Conservation (phyloP, 106 monocot species). For the Dendrobium catenatum region DNA sequence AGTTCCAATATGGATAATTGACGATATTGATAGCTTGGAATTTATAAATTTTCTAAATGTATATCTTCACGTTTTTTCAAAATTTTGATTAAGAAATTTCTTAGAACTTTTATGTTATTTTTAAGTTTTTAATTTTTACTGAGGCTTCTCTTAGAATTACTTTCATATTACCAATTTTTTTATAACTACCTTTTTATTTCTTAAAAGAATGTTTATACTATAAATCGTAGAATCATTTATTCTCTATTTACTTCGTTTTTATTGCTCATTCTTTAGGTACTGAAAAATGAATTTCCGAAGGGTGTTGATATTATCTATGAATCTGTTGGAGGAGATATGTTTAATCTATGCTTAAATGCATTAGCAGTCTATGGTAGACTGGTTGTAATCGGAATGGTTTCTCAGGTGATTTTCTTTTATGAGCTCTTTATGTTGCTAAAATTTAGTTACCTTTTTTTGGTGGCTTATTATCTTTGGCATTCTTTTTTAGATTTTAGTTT, state of each 20-base stretch:
- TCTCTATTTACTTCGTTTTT: neutral
- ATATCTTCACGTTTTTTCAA: neutral
- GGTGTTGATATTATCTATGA: constrained; percentile 89
- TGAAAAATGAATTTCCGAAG: constrained; percentile 82
- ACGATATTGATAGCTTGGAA: neutral
- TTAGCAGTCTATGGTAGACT: constrained; percentile 78
- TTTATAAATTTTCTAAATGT: neutral
- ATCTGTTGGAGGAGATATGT: constrained; percentile 96
- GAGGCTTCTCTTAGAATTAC: neutral
- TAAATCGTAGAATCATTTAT: neutral
- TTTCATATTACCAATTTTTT: neutral
- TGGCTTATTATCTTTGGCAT: neutral
- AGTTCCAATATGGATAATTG: neutral
- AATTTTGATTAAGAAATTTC: neutral
- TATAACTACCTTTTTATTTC: neutral
- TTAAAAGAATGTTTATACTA: neutral
- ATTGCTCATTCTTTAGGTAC: constrained; percentile 38
- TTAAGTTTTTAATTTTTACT: neutral
- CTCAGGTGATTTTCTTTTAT: constrained; percentile 50
- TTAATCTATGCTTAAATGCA: constrained; percentile 83
- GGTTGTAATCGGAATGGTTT: constrained; percentile 95
- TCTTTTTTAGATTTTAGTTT: neutral
- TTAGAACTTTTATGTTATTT: neutral
- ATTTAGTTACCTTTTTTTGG: neutral
- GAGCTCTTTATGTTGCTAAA: neutral